Evolutionary conservation across 1,284 basidiomycete species (phyloP), one percentile per base, ranked within the genome.

Genomic region (Psilocybe mexicana): DNA sequence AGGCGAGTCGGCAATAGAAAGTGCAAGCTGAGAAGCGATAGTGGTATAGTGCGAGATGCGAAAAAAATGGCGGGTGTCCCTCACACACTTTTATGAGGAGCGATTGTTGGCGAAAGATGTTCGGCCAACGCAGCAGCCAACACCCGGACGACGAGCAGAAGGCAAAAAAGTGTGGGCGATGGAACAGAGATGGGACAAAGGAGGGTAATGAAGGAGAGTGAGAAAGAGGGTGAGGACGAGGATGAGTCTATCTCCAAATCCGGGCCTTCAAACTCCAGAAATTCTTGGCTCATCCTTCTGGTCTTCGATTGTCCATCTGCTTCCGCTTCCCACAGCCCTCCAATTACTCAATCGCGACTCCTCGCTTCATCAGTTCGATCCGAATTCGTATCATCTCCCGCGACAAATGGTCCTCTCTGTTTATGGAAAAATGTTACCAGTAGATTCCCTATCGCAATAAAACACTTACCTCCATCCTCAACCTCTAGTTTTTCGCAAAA

Each of bases 281-380:
- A 58, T 54, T 56, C 57, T 49, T 45, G 43, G 54, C 54, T 44
- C 45, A 47, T 52, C 6, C 45, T 24, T 55, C 57, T 57, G 56
- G 54, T 57, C 61, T 48, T 56, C 52, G 45, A 52, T 49, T 46
- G 7, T 28, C 30, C 33, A 25, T 54, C 43, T 40, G 38, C 52
- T 57, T 59, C 58, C 58, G 61, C 55, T 48, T 55, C 45, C 45
- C 38, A 54, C 45, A 55, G 30, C 24, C 58, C 52, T 59, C 61
- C 57, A 57, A 62, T 62, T 62, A 62, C 54, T 62, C 58, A 59
- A 57, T 56, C 58, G 44, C 45, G 42, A 23, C 43, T 24, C 44
- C 55, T 45, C 45, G 43, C 40, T 52, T 43, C 12, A 44, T 23
- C 35, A 44, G 14, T 46, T 30, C 6, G 36, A 6, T 24, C 23